A percentile compares a stretch with the other conserved stretches of the same genome.
Conservation (phyloP, 495 filamentous ascomycete species). For the Jackrogersella minutella region DNA sequence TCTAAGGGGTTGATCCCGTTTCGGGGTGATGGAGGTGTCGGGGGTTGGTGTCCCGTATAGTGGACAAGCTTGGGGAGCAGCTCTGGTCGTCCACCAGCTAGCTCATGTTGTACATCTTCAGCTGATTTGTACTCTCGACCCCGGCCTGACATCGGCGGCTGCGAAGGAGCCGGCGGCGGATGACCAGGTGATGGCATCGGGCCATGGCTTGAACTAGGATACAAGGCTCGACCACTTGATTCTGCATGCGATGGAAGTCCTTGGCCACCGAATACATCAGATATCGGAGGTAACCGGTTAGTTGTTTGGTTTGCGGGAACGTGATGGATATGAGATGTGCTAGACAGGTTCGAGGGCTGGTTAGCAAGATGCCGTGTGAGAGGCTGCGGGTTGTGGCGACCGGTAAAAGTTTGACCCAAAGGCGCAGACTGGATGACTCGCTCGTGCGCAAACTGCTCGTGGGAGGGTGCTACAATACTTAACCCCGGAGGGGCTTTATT, state of each 20-base stretch:
- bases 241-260: constrained; percentile 75
- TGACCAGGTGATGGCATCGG: constrained; percentile 82
- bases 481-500: constrained; percentile 88
- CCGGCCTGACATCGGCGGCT: constrained; percentile 59
- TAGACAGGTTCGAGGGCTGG: constrained; percentile 84
- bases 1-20: constrained; percentile 46
- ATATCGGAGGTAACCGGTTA: constrained; percentile 92
- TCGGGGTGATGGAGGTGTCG: constrained; percentile 89
- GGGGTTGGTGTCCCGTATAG: constrained; percentile 88
- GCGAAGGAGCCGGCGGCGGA: constrained; percentile 50
- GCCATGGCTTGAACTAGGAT: constrained; percentile 71
- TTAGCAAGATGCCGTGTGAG: constrained; percentile 84
- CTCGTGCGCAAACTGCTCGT: constrained; percentile 93
- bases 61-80: constrained; percentile 92
- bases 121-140: constrained; percentile 92
- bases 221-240: constrained; percentile 33
- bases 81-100: constrained; percentile 91
- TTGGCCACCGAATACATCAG: constrained; percentile 84
- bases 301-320: constrained; percentile 86
- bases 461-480: constrained; percentile 95
- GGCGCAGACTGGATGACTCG: constrained; percentile 97
- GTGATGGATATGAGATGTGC: constrained; percentile 91
- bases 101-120: constrained; percentile 88
- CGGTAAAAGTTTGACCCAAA: constrained; percentile 94
- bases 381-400: constrained; percentile 81